Conservation (phyloP, 2,329 filamentous ascomycete genomes). For the Colletotrichum viniferum region DNA sequence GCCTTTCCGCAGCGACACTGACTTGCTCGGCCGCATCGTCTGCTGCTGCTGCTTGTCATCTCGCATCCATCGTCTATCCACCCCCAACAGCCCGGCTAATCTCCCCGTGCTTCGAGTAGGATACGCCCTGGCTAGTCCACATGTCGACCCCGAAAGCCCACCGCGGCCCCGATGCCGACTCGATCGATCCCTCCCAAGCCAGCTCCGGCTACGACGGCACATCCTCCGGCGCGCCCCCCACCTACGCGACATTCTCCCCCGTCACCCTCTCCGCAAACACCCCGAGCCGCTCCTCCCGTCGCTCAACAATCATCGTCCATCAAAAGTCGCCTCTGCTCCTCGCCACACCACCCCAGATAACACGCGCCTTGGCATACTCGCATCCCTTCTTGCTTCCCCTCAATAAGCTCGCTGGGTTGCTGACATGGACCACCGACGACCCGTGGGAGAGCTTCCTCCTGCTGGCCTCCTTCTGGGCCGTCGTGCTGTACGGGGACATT, state of each 20-base stretch:
- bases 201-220: constrained; percentile 36
- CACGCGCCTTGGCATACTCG: constrained; percentile 90
- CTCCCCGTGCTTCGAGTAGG: constrained; percentile 27
- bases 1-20: neutral
- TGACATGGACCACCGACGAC: constrained; percentile 94
- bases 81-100: constrained; percentile 22
- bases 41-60: neutral
- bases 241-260: constrained; percentile 89
- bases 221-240: constrained; percentile 61
- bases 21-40: neutral
- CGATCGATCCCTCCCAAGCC: constrained; percentile 35
- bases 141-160: constrained; percentile 51
- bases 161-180: constrained; percentile 36
- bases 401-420: constrained; percentile 81
- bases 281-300: constrained; percentile 65
- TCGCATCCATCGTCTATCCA: neutral
- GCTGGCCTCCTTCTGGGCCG: constrained; percentile 83
- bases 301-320: constrained; percentile 92
- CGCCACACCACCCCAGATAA: constrained; percentile 93
- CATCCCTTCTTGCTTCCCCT: constrained; percentile 91
- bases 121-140: constrained; percentile 58
- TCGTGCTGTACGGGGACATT: constrained; percentile 83
- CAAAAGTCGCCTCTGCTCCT: constrained; percentile 94
- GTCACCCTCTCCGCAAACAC: constrained; percentile 73
- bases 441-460: constrained; percentile 97